Percentiles rank a stretch among this genome's conserved stretches.
phyloP scores from a whole-genome alignment of 139 green algal species.

The Closterium sp. region DNA sequence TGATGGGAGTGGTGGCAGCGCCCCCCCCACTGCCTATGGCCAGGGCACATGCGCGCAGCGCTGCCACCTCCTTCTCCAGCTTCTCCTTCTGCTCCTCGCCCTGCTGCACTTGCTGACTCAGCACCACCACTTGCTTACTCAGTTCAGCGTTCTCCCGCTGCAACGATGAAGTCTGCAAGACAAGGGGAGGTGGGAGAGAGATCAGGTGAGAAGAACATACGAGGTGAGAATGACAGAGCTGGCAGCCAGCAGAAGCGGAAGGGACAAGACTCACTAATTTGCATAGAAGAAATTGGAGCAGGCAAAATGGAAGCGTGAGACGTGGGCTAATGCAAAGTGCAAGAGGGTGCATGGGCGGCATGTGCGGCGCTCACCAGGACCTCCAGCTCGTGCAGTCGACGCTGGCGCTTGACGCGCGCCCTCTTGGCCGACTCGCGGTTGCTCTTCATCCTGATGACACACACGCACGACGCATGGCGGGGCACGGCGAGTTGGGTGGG shows the following conservation, averaged over 20 bases:
- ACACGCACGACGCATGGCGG: too few relatives aligned
- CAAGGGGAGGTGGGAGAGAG: background rate
- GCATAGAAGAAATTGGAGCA: too few relatives aligned
- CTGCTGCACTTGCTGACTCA: background rate
- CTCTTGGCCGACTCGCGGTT: background rate
- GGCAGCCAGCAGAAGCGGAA: too few relatives aligned
- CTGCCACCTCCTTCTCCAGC: background rate
- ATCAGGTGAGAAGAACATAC: too few relatives aligned
- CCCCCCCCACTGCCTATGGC: background rate
- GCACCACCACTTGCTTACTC: background rate
- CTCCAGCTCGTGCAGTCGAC: background rate
- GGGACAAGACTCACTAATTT: too few relatives aligned
- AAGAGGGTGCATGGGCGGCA: background rate
- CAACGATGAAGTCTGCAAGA: background rate
- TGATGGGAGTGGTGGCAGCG: background rate
- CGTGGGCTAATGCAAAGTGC: background rate
- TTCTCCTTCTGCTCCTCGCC: background rate
- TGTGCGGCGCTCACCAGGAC: background rate
- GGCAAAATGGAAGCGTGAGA: too few relatives aligned
- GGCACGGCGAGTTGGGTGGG: too few relatives aligned
- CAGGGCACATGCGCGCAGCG: background rate
- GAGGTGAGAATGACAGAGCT: too few relatives aligned
- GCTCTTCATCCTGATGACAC: background rate
- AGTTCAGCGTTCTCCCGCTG: background rate
- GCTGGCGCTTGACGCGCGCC: background rate